Evolutionary conservation across 2,329 filamentous ascomycete species (phyloP).

Genomic region (Claviceps sorghi): DNA sequence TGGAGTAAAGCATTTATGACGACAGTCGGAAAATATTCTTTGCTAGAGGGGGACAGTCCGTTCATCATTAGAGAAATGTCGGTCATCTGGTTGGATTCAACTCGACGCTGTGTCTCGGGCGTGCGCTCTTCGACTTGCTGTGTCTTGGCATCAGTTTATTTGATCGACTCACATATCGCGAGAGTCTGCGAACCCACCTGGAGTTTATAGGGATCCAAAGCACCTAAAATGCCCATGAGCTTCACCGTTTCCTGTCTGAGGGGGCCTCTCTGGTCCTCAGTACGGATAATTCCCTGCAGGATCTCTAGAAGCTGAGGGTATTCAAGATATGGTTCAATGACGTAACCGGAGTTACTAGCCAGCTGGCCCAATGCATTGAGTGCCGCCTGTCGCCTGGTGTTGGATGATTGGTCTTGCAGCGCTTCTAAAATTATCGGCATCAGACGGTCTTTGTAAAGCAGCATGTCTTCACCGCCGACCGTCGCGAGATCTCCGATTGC

Average conservation of each 20-base stretch:
- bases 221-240: conserved; percentile 86
- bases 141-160: conserved; percentile 3
- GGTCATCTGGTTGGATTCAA: conserved; percentile 54
- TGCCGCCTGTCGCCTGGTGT: conserved; percentile 79
- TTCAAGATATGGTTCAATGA: conserved; percentile 89
- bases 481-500: conserved; percentile 89
- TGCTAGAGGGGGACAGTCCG: conserved; percentile 85
- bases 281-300: conserved; percentile 84
- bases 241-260: conserved; percentile 92
- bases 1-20: conserved; percentile 92
- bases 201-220: conserved; percentile 89
- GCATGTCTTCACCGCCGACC: conserved; percentile 88
- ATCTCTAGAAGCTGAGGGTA: conserved; percentile 89
- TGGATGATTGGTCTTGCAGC: conserved; percentile 84
- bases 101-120: conserved; percentile 60
- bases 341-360: conserved; percentile 92
- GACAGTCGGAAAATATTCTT: conserved; percentile 96
- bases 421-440: conserved; percentile 95
- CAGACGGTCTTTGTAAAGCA: conserved; percentile 73
- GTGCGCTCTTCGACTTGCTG: conserved; percentile 74
- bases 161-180: neutral
- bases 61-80: conserved; percentile 98
- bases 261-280: conserved; percentile 68
- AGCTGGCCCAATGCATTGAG: conserved; percentile 82
- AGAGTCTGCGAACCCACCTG: conserved; percentile 34